Evolutionary conservation across 2,329 filamentous ascomycete genomes (phyloP).

Genomic region (Penicillium sp.): DNA sequence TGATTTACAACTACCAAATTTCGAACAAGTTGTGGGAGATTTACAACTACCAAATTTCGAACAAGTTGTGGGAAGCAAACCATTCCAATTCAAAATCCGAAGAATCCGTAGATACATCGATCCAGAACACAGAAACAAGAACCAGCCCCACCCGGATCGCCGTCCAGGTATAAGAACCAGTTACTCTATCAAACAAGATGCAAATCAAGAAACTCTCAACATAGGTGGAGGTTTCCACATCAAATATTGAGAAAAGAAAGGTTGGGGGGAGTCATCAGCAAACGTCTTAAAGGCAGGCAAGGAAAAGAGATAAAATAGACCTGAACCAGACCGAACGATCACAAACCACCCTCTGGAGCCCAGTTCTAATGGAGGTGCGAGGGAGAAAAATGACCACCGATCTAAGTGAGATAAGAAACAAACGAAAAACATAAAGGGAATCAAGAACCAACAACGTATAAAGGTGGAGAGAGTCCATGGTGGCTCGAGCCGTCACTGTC

Average conservation of each 20-base stretch:
- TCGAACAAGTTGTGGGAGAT: not conserved
- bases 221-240: constrained; percentile 1
- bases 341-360: constrained; percentile 5
- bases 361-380: constrained; percentile 8
- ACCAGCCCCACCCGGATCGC: constrained; percentile 1
- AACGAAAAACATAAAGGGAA: constrained; percentile 5
- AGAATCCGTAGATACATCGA: constrained; percentile 14
- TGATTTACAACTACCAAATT: not conserved
- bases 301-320: constrained; percentile 18
- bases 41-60: not conserved
- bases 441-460: constrained; percentile 2
- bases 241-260: constrained; percentile 1
- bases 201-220: constrained; percentile 9
- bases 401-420: constrained; percentile 5
- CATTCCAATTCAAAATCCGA: constrained; percentile 3
- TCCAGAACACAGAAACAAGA: constrained; percentile 6
- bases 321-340: constrained; percentile 8
- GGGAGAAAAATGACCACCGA: constrained; percentile 6
- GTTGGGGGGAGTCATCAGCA: constrained; percentile 18
- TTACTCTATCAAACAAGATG: constrained; percentile 15
- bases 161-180: not conserved
- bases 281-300: constrained; percentile 8
- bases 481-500: not conserved
- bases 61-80: not conserved
- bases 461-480: not conserved